These are phyloP conservation scores for Oryza rufipogon DNA, from an alignment of 176 grass and related monocot species.

Conservation along the genomic window DNA sequence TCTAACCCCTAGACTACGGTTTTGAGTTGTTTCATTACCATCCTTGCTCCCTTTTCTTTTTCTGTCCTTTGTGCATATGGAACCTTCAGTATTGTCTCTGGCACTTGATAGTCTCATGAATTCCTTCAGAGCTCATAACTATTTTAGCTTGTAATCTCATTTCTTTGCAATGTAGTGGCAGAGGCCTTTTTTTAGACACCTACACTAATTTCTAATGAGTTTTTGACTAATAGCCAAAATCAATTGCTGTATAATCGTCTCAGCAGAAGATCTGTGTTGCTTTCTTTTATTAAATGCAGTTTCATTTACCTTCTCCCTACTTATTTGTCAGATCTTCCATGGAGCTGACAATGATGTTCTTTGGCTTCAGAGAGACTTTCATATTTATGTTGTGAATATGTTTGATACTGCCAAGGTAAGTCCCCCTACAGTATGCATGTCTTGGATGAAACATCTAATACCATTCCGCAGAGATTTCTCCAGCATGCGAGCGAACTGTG, in stretches of 20 bases:
- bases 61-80: background rate
- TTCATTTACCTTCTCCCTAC: constrained; percentile 20
- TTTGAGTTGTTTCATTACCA: too few relatives aligned
- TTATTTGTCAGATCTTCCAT: constrained; percentile 75
- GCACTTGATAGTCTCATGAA: background rate
- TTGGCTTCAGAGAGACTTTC: constrained; percentile 98
- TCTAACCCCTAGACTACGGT: too few relatives aligned
- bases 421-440: background rate
- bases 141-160: background rate
- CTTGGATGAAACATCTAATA: background rate
- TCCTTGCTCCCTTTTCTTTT: too few relatives aligned
- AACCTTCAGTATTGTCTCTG: background rate
- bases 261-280: constrained; percentile 21
- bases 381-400: constrained; percentile 99
- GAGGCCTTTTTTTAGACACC: background rate
- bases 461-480: constrained; percentile 24
- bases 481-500: background rate
- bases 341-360: constrained; percentile 95
- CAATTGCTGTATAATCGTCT: constrained; percentile 1
- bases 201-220: background rate
- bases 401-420: constrained; percentile 98
- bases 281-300: background rate
- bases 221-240: background rate
- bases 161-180: background rate
- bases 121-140: background rate